A percentile compares a stretch with the other conserved stretches of the same genome.
phyloP scores from a whole-genome alignment of 1,139 yeast species.

The Wickerhamomyces sp. region DNA sequence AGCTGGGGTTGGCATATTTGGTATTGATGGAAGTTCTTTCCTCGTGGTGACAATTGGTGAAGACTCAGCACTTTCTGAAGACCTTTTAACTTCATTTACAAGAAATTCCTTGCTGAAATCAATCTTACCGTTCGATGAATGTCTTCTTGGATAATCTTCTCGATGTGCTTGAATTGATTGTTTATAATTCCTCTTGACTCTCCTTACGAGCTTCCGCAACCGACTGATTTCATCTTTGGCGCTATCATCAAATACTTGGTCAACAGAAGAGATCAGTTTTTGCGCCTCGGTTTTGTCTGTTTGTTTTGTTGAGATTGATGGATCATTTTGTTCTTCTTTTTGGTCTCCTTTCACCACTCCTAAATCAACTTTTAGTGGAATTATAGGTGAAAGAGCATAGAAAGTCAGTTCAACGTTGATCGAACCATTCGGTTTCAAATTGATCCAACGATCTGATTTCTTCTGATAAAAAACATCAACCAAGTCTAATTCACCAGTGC shows the following conservation, averaged over 20 bases:
- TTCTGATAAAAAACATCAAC: constrained; percentile 13
- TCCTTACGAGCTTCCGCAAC: constrained; percentile 11
- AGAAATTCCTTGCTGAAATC: constrained; percentile 9
- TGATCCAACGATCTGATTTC: constrained; percentile 12
- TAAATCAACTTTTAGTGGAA: constrained; percentile 12
- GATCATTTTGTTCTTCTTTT: background rate
- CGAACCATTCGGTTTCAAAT: constrained; percentile 8
- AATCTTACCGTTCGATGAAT: background rate
- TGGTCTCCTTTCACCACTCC: too few species aligned
- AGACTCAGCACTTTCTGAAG: constrained; percentile 2
- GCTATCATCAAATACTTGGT: constrained; percentile 19
- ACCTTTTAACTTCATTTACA: constrained; percentile 3
- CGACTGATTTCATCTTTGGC: constrained; percentile 14
- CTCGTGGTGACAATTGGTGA: constrained; percentile 13
- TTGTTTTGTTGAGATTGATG: background rate
- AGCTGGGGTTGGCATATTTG: constrained; percentile 3
- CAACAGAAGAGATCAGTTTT: constrained; percentile 17
- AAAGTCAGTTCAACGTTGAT: constrained; percentile 19
- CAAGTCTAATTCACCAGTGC: constrained; percentile 12
- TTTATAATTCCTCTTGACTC: constrained; percentile 17
- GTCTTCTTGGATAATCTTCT: constrained; percentile 3
- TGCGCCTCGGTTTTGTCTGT: too few species aligned
- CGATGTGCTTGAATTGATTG: constrained; percentile 7
- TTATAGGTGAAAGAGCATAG: constrained; percentile 18
- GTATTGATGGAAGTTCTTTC: background rate